Evolutionary conservation across 257 asterid species (phyloP).

Genomic region (Nicotiana benthamiana): DNA sequence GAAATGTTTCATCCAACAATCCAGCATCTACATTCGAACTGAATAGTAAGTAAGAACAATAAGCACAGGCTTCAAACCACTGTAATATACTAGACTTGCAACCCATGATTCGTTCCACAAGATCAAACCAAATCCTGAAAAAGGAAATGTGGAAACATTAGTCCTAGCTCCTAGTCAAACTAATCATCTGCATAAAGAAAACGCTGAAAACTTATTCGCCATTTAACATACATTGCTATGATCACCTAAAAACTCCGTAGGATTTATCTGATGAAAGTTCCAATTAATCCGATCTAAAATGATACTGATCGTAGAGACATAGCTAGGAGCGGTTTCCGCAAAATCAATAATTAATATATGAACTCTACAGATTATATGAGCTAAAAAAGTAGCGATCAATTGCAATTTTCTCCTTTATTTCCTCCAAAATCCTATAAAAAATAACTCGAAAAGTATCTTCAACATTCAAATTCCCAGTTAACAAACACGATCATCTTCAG

Average conservation of each 20-base stretch:
- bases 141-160: not conserved
- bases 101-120: not conserved
- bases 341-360: not conserved
- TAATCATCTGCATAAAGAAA: not conserved
- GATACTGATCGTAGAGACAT: not conserved
- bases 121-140: conserved; percentile 11
- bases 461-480: not conserved
- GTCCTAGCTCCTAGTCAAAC: not conserved
- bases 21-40: not conserved
- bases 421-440: not conserved
- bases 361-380: not conserved
- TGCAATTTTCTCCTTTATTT: not conserved
- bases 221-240: not conserved
- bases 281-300: conserved; percentile 3
- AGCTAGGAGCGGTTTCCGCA: not conserved
- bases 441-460: not conserved
- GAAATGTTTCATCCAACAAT: not conserved
- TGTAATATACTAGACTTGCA: not conserved
- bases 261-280: not conserved
- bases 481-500: not conserved
- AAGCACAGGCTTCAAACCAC: not conserved
- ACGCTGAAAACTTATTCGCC: not conserved
- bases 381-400: not conserved
- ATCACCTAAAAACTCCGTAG: conserved; percentile 1
- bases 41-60: not conserved